Evolutionary conservation across 176 grass and related monocot species (phyloP).

Genomic region (Tillandsia fasciculata): DNA sequence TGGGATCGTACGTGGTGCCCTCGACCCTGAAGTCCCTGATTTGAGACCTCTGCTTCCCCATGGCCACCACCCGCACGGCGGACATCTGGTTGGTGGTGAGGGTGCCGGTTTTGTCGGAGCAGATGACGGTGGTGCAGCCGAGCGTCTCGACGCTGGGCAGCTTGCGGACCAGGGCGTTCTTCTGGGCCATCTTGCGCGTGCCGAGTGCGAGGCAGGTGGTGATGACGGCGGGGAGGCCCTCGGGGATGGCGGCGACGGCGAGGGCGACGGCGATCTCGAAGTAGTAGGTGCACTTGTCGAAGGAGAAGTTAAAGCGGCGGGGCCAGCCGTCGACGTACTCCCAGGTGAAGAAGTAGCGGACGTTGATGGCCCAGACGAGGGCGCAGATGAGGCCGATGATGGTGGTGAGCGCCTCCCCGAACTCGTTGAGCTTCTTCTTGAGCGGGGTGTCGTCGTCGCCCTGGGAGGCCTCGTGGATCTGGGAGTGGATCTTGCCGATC

Average conservation of each 20-base stretch:
- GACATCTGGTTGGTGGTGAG: conserved; percentile 36
- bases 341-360: conserved; percentile 32
- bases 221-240: conserved; percentile 28
- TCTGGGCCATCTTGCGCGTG: conserved; percentile 26
- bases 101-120: conserved; percentile 32
- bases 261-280: conserved; percentile 24
- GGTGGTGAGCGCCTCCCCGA: conserved; percentile 18
- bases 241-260: conserved; percentile 27
- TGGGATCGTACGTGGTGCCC: conserved; percentile 27
- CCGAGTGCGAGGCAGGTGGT: conserved; percentile 27
- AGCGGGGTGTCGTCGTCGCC: conserved; percentile 23
- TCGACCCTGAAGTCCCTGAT: conserved; percentile 16
- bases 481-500: conserved; percentile 25
- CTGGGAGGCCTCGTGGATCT: conserved; percentile 30
- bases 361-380: conserved; percentile 27
- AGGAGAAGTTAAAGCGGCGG: conserved; percentile 13
- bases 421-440: conserved; percentile 29
- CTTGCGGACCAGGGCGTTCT: conserved; percentile 24
- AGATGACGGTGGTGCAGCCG: conserved; percentile 33
- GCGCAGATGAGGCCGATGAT: conserved; percentile 23
- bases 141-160: conserved; percentile 27
- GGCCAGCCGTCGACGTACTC: conserved; percentile 20
- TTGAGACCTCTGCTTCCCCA: neutral
- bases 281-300: conserved; percentile 33
- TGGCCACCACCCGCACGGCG: conserved; percentile 18